These are phyloP conservation scores for Penicillium cataractarum DNA, from an alignment of 495 filamentous ascomycete genomes.

Conservation along the genomic window DNA sequence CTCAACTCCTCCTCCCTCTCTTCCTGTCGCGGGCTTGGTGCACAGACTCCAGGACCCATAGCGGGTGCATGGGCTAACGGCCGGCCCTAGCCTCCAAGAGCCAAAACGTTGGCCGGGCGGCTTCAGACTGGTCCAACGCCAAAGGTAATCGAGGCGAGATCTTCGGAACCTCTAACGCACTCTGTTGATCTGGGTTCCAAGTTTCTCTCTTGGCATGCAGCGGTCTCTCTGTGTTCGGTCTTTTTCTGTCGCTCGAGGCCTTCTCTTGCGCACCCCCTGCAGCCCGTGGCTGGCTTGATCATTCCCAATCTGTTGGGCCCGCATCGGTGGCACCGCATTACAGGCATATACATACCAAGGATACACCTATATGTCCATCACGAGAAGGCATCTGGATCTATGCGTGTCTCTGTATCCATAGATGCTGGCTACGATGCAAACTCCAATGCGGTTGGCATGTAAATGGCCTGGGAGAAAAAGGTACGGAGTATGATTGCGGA, in stretches of 20 bases:
- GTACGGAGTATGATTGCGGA: not conserved
- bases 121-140: conserved; percentile 12
- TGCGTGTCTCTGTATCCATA: not conserved
- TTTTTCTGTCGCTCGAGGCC: not conserved
- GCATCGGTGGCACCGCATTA: not conserved
- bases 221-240: not conserved
- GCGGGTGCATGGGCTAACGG: conserved; percentile 31
- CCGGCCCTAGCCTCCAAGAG: conserved; percentile 22
- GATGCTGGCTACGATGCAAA: conserved; percentile 13
- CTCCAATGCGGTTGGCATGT: conserved; percentile 14
- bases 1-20: not conserved
- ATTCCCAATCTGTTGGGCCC: not conserved
- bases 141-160: conserved; percentile 28
- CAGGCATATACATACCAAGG: conserved; percentile 2
- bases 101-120: conserved; percentile 16
- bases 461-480: conserved; percentile 6
- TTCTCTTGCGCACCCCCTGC: not conserved
- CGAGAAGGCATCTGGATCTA: not conserved
- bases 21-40: conserved; percentile 5
- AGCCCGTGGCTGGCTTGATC: conserved; percentile 1
- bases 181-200: conserved; percentile 18
- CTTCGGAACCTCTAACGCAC: conserved; percentile 25
- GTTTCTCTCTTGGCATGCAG: conserved; percentile 11
- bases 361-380: not conserved
- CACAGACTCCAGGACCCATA: conserved; percentile 30